phyloP scores from a whole-genome alignment of 164 flowering plant species.

The Pachysandra terminalis region DNA sequence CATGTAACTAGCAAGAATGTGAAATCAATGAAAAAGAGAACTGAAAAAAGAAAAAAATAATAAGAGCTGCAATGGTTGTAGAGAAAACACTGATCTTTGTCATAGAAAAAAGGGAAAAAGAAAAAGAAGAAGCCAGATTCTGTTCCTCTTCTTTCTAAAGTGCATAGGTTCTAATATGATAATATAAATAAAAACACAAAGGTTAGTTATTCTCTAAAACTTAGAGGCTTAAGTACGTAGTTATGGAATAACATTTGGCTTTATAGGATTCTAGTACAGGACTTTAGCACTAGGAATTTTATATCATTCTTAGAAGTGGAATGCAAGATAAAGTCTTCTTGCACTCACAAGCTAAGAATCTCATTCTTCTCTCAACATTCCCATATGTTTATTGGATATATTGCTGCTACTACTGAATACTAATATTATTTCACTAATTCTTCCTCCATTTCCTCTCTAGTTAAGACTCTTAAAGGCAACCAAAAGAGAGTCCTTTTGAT shows the following conservation, averaged over 20 bases:
- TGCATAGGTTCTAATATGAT: neutral
- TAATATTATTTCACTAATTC: slow-evolving; percentile 11
- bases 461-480: slow-evolving; percentile 10
- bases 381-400: slow-evolving; percentile 6
- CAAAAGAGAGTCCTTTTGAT: slow-evolving; percentile 10
- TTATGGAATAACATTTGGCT: slow-evolving; percentile 9
- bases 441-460: slow-evolving; percentile 14
- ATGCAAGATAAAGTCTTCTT: slow-evolving; percentile 41
- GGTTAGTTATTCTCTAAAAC: neutral
- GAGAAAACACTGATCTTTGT: too few relatives aligned
- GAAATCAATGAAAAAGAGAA: too few relatives aligned
- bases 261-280: slow-evolving; percentile 10
- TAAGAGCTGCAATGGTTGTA: too few relatives aligned
- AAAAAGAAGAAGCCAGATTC: too few relatives aligned
- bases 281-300: slow-evolving; percentile 13
- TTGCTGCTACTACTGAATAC: neutral
- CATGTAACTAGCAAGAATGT: too few relatives aligned
- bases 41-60: too few relatives aligned
- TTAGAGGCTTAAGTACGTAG: neutral
- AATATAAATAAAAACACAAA: neutral
- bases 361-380: slow-evolving; percentile 24
- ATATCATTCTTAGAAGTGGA: slow-evolving; percentile 24
- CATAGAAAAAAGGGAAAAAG: too few relatives aligned
- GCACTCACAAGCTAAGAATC: slow-evolving; percentile 42
- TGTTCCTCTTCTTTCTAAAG: too few relatives aligned